Evolutionary conservation across 768 basidiomycete genomes (phyloP), one percentile per base, ranked within the genome.

Genomic region (Collybiopsis confluens): DNA sequence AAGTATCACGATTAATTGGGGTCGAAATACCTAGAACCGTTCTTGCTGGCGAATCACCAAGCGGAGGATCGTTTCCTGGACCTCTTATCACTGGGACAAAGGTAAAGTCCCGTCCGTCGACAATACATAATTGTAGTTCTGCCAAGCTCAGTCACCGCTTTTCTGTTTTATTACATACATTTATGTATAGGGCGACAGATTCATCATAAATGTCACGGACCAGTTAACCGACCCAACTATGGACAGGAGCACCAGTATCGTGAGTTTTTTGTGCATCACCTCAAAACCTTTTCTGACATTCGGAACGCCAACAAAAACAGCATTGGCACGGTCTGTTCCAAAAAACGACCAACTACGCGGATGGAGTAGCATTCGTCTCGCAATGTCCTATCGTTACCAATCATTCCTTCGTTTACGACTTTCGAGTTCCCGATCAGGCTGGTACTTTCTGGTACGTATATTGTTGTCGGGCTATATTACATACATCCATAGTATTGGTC

Each of bases 231-330:
- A 85, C 42, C 68, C 70, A 1, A 67, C 74, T 0, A 80, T 83
- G 81, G 56, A 73, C 27, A 71, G 70, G 38, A 68, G 65, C 4
- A 83, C 82, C 9, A 77, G 73, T 28, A 74, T 83, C 28, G 81
- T 82, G 41, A 56, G 77, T 59, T 20, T 16, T 40, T 21, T 35
- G 18, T 42, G 18, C 13, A 13, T 33, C 37, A n/a, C n/a, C n/a
- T n/a, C n/a, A n/a, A n/a, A n/a, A n/a, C n/a, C n/a, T n/a, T n/a
- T n/a, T n/a, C n/a, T n/a, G n/a, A n/a, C n/a, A n/a, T n/a, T n/a
- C n/a, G n/a, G n/a, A n/a, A n/a, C 13, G 30, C 30, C 5, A 33
- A 5, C 30, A 5, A 33, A 33, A 5, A 13, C 26, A 53, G 52
- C 52, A 53, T 9, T 53, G 52, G 52, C 52, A 53, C 27, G 52